Conservation (phyloP, 306 rosid genomes). For the Ochetophila trinervis region DNA sequence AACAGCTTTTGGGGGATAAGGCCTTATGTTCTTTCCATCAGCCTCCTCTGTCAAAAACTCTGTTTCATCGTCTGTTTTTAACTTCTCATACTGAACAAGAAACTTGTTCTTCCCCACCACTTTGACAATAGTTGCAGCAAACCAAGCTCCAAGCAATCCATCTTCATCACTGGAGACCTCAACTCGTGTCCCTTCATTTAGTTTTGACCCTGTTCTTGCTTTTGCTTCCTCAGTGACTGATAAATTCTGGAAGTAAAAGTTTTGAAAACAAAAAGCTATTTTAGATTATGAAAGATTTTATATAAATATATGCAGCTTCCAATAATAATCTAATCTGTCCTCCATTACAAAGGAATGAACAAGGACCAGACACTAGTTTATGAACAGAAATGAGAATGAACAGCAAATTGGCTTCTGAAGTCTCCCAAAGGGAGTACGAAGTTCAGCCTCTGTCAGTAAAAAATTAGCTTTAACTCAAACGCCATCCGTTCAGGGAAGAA, state of each 20-base stretch:
- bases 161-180: slow-evolving; percentile 70
- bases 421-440: too few relatives aligned
- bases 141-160: slow-evolving; percentile 78
- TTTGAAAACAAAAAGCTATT: too few relatives aligned
- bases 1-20: slow-evolving; percentile 41
- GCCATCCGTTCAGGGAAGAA: too few relatives aligned
- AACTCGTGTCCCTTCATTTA: slow-evolving; percentile 38
- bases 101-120: slow-evolving; percentile 29
- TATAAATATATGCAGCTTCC: too few relatives aligned
- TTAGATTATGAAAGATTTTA: too few relatives aligned
- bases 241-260: slow-evolving; percentile 11
- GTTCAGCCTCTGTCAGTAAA: too few relatives aligned
- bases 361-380: too few relatives aligned
- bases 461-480: too few relatives aligned
- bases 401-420: too few relatives aligned
- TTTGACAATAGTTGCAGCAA: slow-evolving; percentile 45
- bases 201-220: slow-evolving; percentile 11
- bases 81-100: slow-evolving; percentile 34
- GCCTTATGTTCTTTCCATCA: slow-evolving; percentile 47
- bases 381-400: too few relatives aligned
- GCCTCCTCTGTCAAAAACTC: slow-evolving; percentile 46
- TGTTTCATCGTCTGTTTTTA: slow-evolving; percentile 43
- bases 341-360: too few relatives aligned
- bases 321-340: too few relatives aligned
- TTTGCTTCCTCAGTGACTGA: slow-evolving; percentile 10